These are phyloP conservation scores for Mycena haematopus DNA, from an alignment of 768 basidiomycete species.

Conservation along the genomic window DNA sequence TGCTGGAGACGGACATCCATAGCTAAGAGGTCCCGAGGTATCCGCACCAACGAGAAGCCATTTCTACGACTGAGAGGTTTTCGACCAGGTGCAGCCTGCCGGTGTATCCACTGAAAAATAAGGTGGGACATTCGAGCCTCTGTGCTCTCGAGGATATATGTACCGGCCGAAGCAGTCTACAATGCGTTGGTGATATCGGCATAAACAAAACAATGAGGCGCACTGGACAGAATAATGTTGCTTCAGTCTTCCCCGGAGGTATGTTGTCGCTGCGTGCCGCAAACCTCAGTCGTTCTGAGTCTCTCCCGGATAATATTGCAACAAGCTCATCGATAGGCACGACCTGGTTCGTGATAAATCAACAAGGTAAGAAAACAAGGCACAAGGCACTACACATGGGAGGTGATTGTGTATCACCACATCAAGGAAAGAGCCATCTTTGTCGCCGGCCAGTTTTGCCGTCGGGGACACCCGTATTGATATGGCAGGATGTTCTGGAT, in stretches of 20 bases:
- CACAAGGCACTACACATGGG: slow-evolving; percentile 63
- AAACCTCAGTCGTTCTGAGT: slow-evolving; percentile 68
- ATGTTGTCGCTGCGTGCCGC: slow-evolving; percentile 49
- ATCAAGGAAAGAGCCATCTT: slow-evolving; percentile 71
- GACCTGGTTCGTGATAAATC: slow-evolving; percentile 46
- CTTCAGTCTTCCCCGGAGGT: slow-evolving; percentile 60
- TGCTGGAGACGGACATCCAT: slow-evolving; percentile 69
- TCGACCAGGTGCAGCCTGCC: slow-evolving; percentile 41
- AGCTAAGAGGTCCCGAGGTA: slow-evolving; percentile 68
- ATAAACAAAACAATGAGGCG: slow-evolving; percentile 34
- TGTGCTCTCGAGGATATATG: slow-evolving; percentile 69
- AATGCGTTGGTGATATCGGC: slow-evolving; percentile 8
- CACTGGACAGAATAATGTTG: slow-evolving; percentile 78
- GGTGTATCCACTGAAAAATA: slow-evolving; percentile 68
- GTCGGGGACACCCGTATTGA: slow-evolving; percentile 54
- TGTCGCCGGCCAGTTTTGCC: slow-evolving; percentile 59
- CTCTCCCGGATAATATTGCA: slow-evolving; percentile 66
- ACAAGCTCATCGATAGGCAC: slow-evolving; percentile 67
- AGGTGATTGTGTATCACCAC: slow-evolving; percentile 69
- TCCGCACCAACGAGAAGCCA: slow-evolving; percentile 54
- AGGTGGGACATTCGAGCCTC: slow-evolving; percentile 72
- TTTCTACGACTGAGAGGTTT: slow-evolving; percentile 35
- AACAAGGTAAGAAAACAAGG: slow-evolving; percentile 9
- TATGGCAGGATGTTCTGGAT: slow-evolving; percentile 74
- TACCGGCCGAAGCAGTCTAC: slow-evolving; percentile 75